Evolutionary conservation across 2,329 filamentous ascomycete species (phyloP).

Genomic region (Botrytis paeoniae): DNA sequence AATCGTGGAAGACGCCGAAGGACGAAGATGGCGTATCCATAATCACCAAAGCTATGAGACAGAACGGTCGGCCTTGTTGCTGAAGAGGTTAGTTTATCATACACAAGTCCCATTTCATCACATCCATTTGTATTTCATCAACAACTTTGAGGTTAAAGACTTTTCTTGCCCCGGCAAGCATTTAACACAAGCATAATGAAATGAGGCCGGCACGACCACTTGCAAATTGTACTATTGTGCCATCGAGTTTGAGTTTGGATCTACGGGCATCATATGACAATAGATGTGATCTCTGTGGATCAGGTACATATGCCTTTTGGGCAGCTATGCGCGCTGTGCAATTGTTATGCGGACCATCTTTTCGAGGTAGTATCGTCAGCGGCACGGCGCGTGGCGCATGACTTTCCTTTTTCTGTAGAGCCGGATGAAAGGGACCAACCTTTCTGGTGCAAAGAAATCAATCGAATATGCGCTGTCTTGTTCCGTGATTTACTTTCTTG

Average conservation of each 20-base stretch:
- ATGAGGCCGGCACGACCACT: neutral
- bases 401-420: slow-evolving; percentile 21
- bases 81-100: slow-evolving; percentile 6
- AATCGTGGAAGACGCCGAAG: slow-evolving; percentile 4
- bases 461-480: slow-evolving; percentile 12
- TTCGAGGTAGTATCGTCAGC: slow-evolving; percentile 28
- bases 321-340: slow-evolving; percentile 33
- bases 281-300: slow-evolving; percentile 23
- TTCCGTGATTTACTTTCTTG: slow-evolving; percentile 7
- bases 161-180: slow-evolving; percentile 4
- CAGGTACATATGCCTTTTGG: slow-evolving; percentile 34
- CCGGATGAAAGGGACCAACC: slow-evolving; percentile 17
- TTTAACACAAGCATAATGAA: slow-evolving; percentile 2
- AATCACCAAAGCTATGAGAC: slow-evolving; percentile 14
- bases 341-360: slow-evolving; percentile 22
- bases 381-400: slow-evolving; percentile 29
- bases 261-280: slow-evolving; percentile 13
- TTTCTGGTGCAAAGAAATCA: neutral
- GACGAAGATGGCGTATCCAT: slow-evolving; percentile 18
- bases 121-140: slow-evolving; percentile 14
- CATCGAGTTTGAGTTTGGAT: slow-evolving; percentile 13
- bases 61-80: slow-evolving; percentile 5
- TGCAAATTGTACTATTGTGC: slow-evolving; percentile 9
- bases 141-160: neutral
- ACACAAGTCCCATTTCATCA: slow-evolving; percentile 8